Conservation (phyloP, 176 grass and related monocot genomes). For the Avena insularis region DNA sequence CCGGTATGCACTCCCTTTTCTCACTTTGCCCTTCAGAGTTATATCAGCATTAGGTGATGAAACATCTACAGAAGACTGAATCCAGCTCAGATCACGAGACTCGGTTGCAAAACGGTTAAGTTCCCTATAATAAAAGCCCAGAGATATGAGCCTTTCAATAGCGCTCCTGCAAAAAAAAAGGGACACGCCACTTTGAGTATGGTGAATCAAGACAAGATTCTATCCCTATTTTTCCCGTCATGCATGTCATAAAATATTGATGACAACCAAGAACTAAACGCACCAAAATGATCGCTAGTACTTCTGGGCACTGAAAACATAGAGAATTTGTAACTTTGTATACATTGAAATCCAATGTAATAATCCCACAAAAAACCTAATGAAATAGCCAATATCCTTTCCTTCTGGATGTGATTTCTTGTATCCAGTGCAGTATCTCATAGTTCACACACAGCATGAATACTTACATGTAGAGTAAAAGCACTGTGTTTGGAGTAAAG, state of each 20-base stretch:
- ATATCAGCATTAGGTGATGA: conserved; percentile 45
- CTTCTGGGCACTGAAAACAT: neutral
- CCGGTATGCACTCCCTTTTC: conserved; percentile 80
- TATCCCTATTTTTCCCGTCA: neutral
- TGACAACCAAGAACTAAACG: neutral
- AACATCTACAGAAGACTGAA: conserved; percentile 65
- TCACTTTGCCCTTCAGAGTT: conserved; percentile 52
- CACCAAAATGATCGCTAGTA: neutral
- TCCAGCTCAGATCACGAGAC: conserved; percentile 83
- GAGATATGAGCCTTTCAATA: conserved; percentile 84
- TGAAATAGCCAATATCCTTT: neutral
- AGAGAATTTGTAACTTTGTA: neutral
- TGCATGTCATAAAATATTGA: neutral
- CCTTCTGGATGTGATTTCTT: neutral
- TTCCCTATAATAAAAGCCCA: conserved; percentile 94
- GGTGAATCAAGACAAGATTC: neutral
- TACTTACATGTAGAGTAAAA: neutral
- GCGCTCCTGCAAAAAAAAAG: conserved; percentile 59
- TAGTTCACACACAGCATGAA: neutral
- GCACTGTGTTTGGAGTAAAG: neutral
- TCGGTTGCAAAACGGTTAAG: conserved; percentile 81
- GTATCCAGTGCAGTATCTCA: neutral
- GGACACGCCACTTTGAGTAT: conserved; percentile 18
- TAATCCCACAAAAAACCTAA: neutral
- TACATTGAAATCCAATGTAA: neutral